These are phyloP conservation scores for Plectosphaerella cucumerina DNA, from an alignment of 2,329 filamentous ascomycete genomes.

Conservation along the genomic window DNA sequence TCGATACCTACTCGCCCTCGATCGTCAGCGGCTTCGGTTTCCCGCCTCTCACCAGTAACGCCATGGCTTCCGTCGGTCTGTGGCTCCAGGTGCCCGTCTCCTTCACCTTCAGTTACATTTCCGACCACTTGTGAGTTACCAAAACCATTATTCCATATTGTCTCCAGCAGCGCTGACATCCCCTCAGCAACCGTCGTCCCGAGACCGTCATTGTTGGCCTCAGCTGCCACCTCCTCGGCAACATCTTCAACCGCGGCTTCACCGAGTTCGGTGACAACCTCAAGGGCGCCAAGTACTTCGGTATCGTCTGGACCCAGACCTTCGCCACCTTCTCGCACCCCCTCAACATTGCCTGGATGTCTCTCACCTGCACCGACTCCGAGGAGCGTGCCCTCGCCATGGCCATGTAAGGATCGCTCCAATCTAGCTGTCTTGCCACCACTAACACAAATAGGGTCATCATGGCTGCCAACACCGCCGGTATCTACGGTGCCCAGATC, in stretches of 20 bases:
- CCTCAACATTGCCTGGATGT: conserved; percentile 58
- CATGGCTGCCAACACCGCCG: conserved; percentile 58
- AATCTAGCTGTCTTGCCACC: background rate
- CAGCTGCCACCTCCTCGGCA: conserved; percentile 42
- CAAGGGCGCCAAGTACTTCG: conserved; percentile 44
- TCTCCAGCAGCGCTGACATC: background rate
- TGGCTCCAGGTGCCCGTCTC: conserved; percentile 49
- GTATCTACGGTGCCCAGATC: conserved; percentile 58
- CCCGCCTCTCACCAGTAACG: conserved; percentile 41
- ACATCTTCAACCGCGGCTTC: conserved; percentile 50
- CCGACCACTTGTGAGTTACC: conserved; percentile 45
- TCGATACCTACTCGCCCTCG: conserved; percentile 49
- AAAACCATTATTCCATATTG: background rate
- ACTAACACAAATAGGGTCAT: conserved; percentile 36
- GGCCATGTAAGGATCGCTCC: conserved; percentile 40
- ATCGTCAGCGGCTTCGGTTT: conserved; percentile 52
- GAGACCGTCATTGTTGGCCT: conserved; percentile 48
- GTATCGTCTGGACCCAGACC: conserved; percentile 51
- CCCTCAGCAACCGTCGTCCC: conserved; percentile 38
- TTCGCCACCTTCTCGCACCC: conserved; percentile 52
- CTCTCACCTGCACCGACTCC: conserved; percentile 49
- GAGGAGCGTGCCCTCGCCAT: conserved; percentile 56
- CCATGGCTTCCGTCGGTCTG: conserved; percentile 49
- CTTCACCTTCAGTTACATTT: conserved; percentile 46
- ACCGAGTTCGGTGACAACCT: conserved; percentile 31